phyloP scores from a whole-genome alignment of 306 rosid genomes.

The Corylus americana region DNA sequence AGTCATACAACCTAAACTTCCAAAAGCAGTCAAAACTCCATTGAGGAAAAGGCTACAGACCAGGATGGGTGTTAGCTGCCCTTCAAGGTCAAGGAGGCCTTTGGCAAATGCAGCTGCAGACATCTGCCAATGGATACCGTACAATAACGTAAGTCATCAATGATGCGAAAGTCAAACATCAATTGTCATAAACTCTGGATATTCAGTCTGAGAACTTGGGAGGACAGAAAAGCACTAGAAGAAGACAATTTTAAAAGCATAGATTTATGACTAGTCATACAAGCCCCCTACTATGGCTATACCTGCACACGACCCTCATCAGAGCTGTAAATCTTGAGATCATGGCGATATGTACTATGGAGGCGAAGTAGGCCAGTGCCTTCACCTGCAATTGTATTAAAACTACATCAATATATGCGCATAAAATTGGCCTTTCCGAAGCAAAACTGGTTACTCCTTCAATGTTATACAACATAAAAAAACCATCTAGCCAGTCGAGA shows the following conservation, averaged over 20 bases:
- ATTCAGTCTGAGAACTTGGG: slow-evolving; percentile 5
- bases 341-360: slow-evolving; percentile 97
- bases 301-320: slow-evolving; percentile 99
- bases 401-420: slow-evolving; percentile 17
- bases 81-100: slow-evolving; percentile 98
- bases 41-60: slow-evolving; percentile 47
- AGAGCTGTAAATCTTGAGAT: slow-evolving; percentile 96
- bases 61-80: slow-evolving; percentile 95
- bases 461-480: slow-evolving; percentile 20
- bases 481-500: slow-evolving; percentile 21
- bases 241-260: slow-evolving; percentile 4
- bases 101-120: slow-evolving; percentile 99
- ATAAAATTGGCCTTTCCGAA: background rate
- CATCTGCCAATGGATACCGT: slow-evolving; percentile 65
- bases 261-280: background rate
- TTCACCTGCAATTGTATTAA: slow-evolving; percentile 68
- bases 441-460: background rate
- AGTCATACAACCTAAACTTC: slow-evolving; percentile 35
- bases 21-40: slow-evolving; percentile 25
- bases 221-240: slow-evolving; percentile 20
- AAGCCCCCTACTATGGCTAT: slow-evolving; percentile 21
- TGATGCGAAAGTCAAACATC: slow-evolving; percentile 26
- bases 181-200: slow-evolving; percentile 3
- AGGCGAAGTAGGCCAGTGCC: slow-evolving; percentile 98
- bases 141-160: slow-evolving; percentile 25